Base-by-base conservation (phyloP, 495 filamentous ascomycete species). In the Annulohypoxylon nitens region DNA sequence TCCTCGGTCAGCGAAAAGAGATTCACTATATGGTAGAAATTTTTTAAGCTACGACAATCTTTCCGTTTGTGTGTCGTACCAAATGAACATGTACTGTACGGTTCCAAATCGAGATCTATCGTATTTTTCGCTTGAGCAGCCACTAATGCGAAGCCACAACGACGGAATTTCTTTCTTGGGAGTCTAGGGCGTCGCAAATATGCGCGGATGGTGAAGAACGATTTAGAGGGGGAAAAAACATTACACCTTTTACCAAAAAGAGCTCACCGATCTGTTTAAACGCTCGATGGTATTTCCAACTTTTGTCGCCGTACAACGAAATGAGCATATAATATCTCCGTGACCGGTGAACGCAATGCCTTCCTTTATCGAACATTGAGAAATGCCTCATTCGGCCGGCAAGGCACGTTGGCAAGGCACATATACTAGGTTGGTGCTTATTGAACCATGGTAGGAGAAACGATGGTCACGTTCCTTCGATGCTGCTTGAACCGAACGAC, bases 1-100 rank as follows among this genome's bases (percentile, higher is more conserved):
- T 60, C 54, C 64, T 75, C 72, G 72, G 72, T 75, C 72, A 75
- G 72, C 67, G 10, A 71, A 75, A 74, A 71, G 39, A 71, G 72
- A 48, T 74, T 70, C 72, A 64, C 54, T 47, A 5, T 2, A 10
- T 39, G 6, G 12, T 26, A 70, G 41, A 67, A 50, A 45, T 33
- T 36, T 1, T 51, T 23, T 26, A 1, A 64, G 16, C 57, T 60
- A 64, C 67, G 67, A 48, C 39, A 48, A 60, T 64, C 59, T 67
- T 59, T 61, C 59, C 57, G 39, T 43, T 43, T 16, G 41, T 67
- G 71, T 36, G 63, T 61, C 57, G 51, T 67, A 67, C 66, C 62
- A 63, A 74, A 41, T 60, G 43, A 67, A 41, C 43, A 62, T 53
- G 43, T 66, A 67, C 53, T 53, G 43, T 66, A 67, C 59, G 55